Evolutionary conservation across 1,284 basidiomycete species (phyloP), one percentile per base, ranked within the genome.

Genomic region (Schizopora paradoxa): DNA sequence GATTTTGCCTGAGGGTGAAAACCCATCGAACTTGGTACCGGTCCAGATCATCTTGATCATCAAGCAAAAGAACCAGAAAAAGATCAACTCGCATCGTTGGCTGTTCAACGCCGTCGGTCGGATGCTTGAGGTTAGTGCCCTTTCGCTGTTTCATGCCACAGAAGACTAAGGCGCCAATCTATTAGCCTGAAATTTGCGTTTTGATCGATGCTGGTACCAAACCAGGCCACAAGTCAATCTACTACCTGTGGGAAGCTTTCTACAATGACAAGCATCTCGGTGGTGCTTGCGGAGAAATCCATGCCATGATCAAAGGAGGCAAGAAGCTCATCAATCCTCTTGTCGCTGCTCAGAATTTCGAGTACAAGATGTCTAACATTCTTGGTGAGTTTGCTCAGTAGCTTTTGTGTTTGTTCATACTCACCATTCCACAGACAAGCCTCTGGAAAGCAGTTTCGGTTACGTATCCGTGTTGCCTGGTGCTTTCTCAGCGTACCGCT

Each of bases 291-390:
- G 92, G 94, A 56, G 90, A 95, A 73, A 94, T 93, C 56, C 87
- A 91, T 53, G 92, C 92, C 45, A 93, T 93, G 91, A 90, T 95
- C 58, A 81, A 91, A 61, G 86, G 86, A 25, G 94, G 95, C 22
- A 85, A 71, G 65, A 95, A 96, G 62, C 76, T 99, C 27, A 61
- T 98, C 51, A 99, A 98, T 59, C 95, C 95, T 10, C 73, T 98
- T 36, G 82, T 94, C 25, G 92, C 92, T 7, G 91, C 91, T 19
- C 95, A 98, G 65, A 98, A 98, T 67, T 98, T 99, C 58, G 95
- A 99, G 67, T 98, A 98, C 72, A 97, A 91, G 69, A 94, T 94
- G 88, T 92, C 89, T 29, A 94, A 94, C 64, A 95, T 96, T 58
- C 72, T 94, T 21, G 89, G 88, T 79, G 64, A 56, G 66, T 53